phyloP scores from a whole-genome alignment of 768 basidiomycete species.

The Phaffia tasmanica region DNA sequence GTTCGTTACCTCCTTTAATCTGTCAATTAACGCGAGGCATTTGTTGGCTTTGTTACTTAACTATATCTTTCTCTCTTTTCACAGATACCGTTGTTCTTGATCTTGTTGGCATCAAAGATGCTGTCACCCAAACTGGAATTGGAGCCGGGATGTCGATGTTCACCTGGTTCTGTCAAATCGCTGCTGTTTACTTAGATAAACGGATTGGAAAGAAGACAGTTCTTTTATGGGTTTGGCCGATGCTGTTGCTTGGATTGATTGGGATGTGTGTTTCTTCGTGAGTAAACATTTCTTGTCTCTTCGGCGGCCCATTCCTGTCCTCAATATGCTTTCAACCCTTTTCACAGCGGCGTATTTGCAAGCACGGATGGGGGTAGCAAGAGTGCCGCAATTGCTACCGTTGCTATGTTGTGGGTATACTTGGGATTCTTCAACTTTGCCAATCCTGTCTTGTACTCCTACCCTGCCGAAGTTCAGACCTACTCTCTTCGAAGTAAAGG shows the following conservation, averaged over 20 bases:
- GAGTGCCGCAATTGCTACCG: constrained; percentile 33
- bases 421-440: constrained; percentile 37
- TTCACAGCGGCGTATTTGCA: constrained; percentile 33
- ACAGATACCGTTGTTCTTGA: constrained; percentile 33
- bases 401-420: constrained; percentile 37
- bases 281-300: constrained; percentile 8
- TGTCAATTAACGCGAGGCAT: neutral
- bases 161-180: constrained; percentile 37
- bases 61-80: neutral
- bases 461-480: constrained; percentile 38
- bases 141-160: constrained; percentile 34
- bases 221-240: constrained; percentile 37
- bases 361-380: constrained; percentile 29
- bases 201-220: constrained; percentile 35
- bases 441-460: constrained; percentile 29
- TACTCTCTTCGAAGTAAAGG: constrained; percentile 40
- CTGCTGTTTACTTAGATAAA: constrained; percentile 33
- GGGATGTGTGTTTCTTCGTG: constrained; percentile 34
- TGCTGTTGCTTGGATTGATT: constrained; percentile 32
- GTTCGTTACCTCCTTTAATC: constrained; percentile 22
- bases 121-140: constrained; percentile 40
- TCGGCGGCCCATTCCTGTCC: neutral
- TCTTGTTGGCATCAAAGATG: constrained; percentile 37
- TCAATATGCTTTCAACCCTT: neutral
- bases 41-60: neutral